Evolutionary conservation across 2,329 filamentous ascomycete species (phyloP), one percentile per base, ranked within the genome.

Genomic region (Sarocladiaceae sp.): DNA sequence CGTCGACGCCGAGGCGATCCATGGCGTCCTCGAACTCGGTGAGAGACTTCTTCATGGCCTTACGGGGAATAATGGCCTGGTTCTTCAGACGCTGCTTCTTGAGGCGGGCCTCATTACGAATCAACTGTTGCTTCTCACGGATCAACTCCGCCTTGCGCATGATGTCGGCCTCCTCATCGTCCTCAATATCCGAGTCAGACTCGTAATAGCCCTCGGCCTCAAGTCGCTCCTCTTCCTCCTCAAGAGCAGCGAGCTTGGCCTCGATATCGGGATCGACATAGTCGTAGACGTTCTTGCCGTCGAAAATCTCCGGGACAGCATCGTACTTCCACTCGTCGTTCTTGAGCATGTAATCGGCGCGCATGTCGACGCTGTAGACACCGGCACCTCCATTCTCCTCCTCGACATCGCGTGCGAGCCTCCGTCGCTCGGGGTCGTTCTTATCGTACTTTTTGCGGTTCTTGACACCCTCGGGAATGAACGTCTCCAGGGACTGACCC

Each of bases 251-350:
- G 41, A 98, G 78, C 72, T 95, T 97, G 53, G 82, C 78, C 58
- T 95, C 93, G 60, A 98, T 98, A 45, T 98, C 94, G 1, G 91
- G 90, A 58, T 97, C 93, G 59, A 98, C 82, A 65, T 88, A 98
- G 67, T 98, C 93, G 69, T 91, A 93, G 47, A 98, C 87, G 64
- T 98, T 98, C 76, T 91, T 90, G 65, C 93, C 93, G 60, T 97
- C 83, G 65, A 90, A 85, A 40, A 96, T 76, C 67, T 98, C 93
- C 24, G 93, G 93, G 45, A 97, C 86, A 68, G 86, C 88, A 70
- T 98, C 94, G 62, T 95, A 80, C 65, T 95, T 95, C 93, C 93
- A 97, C 47, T 93, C 88, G 33, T 85, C 80, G 61, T 96, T 80
- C 51, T 85, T 88, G 50, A 97, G 81, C 13, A 89, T 68, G 65